Conservation (phyloP, 768 basidiomycete genomes). For the Tricholoma flavovirens region DNA sequence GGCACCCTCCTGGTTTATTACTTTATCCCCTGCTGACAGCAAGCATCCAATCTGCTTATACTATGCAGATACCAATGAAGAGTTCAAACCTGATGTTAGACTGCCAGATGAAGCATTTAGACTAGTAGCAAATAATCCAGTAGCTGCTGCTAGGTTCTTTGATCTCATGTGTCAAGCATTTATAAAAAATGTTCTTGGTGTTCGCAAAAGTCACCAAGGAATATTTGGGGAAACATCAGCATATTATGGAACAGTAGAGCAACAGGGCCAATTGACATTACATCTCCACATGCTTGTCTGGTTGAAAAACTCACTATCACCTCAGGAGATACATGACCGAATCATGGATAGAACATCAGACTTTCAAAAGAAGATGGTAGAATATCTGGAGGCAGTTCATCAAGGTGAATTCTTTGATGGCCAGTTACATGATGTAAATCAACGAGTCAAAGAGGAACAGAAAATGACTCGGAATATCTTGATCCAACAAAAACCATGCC, state of each 20-base stretch:
- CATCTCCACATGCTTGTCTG: too few species aligned
- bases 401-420: too few species aligned
- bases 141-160: conserved; percentile 28
- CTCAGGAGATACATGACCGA: too few species aligned
- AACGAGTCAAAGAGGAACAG: too few species aligned
- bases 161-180: conserved; percentile 23
- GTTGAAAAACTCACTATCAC: too few species aligned
- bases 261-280: too few species aligned
- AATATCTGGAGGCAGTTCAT: too few species aligned
- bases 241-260: conserved; percentile 21
- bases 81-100: conserved; percentile 15
- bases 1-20: too few species aligned
- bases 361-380: too few species aligned
- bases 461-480: too few species aligned
- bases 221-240: conserved; percentile 23
- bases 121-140: conserved; percentile 20
- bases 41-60: conserved; percentile 16
- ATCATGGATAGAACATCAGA: too few species aligned
- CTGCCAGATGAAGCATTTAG: conserved; percentile 8
- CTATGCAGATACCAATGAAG: conserved; percentile 18
- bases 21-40: conserved; percentile 22
- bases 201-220: conserved; percentile 10
- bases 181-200: conserved; percentile 21
- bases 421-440: too few species aligned
- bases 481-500: not conserved